These are phyloP conservation scores for Begonia masoniana DNA, from an alignment of 306 rosid species.

Conservation along the genomic window DNA sequence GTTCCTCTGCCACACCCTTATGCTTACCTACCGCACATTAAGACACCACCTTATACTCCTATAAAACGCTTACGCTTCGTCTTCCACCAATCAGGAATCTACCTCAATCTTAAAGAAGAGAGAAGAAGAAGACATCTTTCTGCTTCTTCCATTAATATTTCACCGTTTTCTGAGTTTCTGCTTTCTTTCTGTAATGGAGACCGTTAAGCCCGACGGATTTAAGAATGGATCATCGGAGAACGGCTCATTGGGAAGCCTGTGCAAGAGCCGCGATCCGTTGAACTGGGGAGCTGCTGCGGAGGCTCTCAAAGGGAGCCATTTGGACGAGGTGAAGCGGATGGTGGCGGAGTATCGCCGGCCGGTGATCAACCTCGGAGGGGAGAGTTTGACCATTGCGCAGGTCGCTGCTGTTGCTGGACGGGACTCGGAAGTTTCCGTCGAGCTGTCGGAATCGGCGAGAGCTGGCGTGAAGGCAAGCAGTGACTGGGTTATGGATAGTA, in stretches of 20 bases:
- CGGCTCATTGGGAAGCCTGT: conserved; percentile 15
- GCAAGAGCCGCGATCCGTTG: conserved; percentile 41
- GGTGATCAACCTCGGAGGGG: conserved; percentile 49
- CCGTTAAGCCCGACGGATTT: conserved; percentile 1
- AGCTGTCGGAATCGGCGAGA: conserved; percentile 51
- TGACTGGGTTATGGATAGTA: conserved; percentile 84
- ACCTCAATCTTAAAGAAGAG: conserved; percentile 10
- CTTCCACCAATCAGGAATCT: background rate
- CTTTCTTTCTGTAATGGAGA: conserved; percentile 21
- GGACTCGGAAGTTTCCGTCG: conserved; percentile 34
- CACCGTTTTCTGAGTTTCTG: background rate
- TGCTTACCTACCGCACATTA: conserved; percentile 24
- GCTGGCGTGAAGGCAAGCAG: conserved; percentile 84
- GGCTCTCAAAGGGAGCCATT: conserved; percentile 54
- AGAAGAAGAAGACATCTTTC: background rate
- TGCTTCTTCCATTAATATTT: background rate
- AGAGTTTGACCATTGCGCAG: conserved; percentile 55
- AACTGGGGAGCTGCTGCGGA: conserved; percentile 63
- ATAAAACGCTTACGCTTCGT: conserved; percentile 1
- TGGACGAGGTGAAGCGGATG: conserved; percentile 90
- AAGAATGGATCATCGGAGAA: conserved; percentile 9
- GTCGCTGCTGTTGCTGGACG: conserved; percentile 61
- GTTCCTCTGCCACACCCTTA: conserved; percentile 31
- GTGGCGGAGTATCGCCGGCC: conserved; percentile 61
- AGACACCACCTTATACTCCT: background rate